Evolutionary conservation across 2,329 filamentous ascomycete species (phyloP).

Genomic region (Epichloe coenophiala): DNA sequence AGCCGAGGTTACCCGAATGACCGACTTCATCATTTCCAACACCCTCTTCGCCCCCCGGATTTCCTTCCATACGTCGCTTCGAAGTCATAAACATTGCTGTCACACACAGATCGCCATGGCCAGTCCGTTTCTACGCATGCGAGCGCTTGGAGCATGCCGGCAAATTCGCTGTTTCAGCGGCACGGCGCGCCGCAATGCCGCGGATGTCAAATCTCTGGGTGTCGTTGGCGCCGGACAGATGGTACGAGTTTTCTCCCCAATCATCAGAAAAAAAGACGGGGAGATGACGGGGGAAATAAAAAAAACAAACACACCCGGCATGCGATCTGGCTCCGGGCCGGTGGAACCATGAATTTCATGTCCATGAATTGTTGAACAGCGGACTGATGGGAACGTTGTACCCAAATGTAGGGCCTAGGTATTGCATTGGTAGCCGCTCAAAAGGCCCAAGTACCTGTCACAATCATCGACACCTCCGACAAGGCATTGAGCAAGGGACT

Average conservation of each 20-base stretch:
- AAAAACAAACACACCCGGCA: neutral
- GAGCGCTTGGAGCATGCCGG: constrained; percentile 21
- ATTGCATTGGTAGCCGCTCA: constrained; percentile 90
- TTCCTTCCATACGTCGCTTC: neutral
- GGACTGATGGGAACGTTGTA: neutral
- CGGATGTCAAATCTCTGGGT: constrained; percentile 74
- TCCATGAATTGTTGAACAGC: neutral
- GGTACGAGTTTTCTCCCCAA: constrained; percentile 38
- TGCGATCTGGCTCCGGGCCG: neutral
- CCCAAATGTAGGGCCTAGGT: constrained; percentile 58
- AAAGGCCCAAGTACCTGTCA: constrained; percentile 72
- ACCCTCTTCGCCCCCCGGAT: constrained; percentile 1
- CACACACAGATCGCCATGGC: constrained; percentile 22
- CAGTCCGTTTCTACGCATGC: constrained; percentile 24
- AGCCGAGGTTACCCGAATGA: constrained; percentile 31
- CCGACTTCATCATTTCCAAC: constrained; percentile 6
- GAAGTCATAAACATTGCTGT: neutral
- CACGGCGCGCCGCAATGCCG: constrained; percentile 42
- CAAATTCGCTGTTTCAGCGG: constrained; percentile 55
- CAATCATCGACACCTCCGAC: constrained; percentile 71
- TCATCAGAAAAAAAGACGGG: constrained; percentile 1
- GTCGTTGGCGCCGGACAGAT: constrained; percentile 94
- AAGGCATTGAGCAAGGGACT: constrained; percentile 78
- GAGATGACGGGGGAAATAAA: neutral
- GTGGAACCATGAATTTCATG: neutral